These are phyloP conservation scores for Colletotrichum liaoningense DNA, from an alignment of 2,329 filamentous ascomycete genomes.

Conservation along the genomic window DNA sequence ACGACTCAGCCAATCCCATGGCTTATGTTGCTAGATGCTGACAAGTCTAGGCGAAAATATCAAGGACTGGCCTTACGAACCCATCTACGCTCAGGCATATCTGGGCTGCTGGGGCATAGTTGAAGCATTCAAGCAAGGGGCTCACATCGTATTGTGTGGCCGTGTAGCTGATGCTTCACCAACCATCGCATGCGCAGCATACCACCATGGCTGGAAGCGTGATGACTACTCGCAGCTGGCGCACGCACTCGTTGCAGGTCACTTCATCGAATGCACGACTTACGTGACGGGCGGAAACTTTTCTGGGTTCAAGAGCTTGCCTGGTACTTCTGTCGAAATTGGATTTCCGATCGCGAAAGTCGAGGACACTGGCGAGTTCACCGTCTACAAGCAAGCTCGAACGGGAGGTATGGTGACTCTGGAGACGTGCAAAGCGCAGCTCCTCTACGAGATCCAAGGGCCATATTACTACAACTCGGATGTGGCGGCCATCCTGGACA, in stretches of 20 bases:
- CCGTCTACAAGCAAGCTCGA: constrained; percentile 43
- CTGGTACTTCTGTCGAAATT: constrained; percentile 43
- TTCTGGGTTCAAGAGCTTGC: constrained; percentile 52
- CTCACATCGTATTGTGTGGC: constrained; percentile 56
- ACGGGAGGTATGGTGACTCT: constrained; percentile 50
- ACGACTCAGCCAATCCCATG: no score
- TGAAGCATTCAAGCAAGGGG: constrained; percentile 52
- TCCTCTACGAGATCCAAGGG: constrained; percentile 59
- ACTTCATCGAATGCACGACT: constrained; percentile 62
- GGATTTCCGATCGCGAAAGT: constrained; percentile 64
- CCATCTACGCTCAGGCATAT: constrained; percentile 56
- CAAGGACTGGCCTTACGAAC: constrained; percentile 36
- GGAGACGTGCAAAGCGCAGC: constrained; percentile 49
- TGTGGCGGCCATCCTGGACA: constrained; percentile 52
- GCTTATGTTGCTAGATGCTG: neutral
- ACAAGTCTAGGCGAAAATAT: constrained; percentile 1
- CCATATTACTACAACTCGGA: constrained; percentile 57
- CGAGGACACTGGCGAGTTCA: constrained; percentile 53
- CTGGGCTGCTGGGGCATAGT: constrained; percentile 59
- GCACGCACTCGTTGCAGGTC: constrained; percentile 57
- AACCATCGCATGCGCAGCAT: constrained; percentile 63
- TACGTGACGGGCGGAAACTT: constrained; percentile 66
- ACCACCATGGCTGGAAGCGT: constrained; percentile 60
- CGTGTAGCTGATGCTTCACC: constrained; percentile 58
- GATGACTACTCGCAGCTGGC: constrained; percentile 58